Base-by-base conservation (phyloP, 2,329 filamentous ascomycete species). In the Curvularia eragrostidis region DNA sequence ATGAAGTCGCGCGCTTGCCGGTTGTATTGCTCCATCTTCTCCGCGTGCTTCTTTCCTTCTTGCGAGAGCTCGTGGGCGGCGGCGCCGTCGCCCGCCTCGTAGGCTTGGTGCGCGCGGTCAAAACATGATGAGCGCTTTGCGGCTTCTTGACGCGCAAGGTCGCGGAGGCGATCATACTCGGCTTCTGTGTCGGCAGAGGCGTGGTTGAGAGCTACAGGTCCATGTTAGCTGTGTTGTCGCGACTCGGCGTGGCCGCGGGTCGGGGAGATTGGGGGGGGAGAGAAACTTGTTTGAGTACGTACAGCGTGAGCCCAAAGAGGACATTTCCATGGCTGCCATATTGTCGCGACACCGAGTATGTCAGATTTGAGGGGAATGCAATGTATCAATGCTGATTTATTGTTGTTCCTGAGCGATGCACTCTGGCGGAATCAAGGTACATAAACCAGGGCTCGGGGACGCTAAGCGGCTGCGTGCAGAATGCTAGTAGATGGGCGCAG, bases 151-250 rank as follows among this genome's bases (percentile, higher is more conserved):
- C 91, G 88, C 18, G 94, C 95, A 18, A 93, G 84, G 67, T 89
- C 88, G 71, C 95, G 91, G 43, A 98, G 85, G 52, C 91, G 90
- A 75, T 98, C 93, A 78, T 98, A 98, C 80, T 98, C 93, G 67
- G 84, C 87, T 81, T 98, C 93, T 26, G 73, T 68, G 55, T 71
- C 71, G 52, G 54, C 48, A 42, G 71, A 73, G 56, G 67, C 62
- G 63, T 75, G 73, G 61, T 76, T 75, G 54, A 75, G 70, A 51
- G 74, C 75, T 77, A 59, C 21, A 15, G 26, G 42, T 21, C 9
- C 28, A 15, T 39, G 18, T 60, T 10, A 56, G 52, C 52, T 43
- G 19, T 39, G 48, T 41, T 48, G 18, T 57, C 32, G 30, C 30
- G 19, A 34, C 36, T 21, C 23, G 39, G 34, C 8, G 38, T 44